Base-by-base conservation (phyloP, 192 early-diverging fungal species). In the Coemansia sp. region DNA sequence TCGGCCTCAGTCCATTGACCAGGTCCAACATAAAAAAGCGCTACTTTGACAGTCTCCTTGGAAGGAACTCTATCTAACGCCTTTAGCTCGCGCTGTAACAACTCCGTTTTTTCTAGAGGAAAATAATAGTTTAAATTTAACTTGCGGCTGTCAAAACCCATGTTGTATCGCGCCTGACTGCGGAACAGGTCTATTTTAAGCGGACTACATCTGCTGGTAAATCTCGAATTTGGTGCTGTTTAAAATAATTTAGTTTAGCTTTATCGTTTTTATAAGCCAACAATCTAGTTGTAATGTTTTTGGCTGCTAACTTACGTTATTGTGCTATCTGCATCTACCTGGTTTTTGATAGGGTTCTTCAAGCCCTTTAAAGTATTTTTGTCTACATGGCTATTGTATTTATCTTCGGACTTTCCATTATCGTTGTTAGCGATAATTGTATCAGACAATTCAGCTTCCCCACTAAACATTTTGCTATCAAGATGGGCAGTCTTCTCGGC, bases 1-100 rank as follows among this genome's bases (percentile, higher is more conserved):
- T 86, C 85, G 5, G 85, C 73, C 62, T 97, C 97, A 54, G 92
- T 91, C 75, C 96, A 94, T 75, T 97, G 95, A 1, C 92, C 94
- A 10, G 86, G 84, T 0, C 86, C 94, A 25, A 99, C 94, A 83
- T 99, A 99, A 5, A 99, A 58, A 2, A 99, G 56, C 3, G 92
- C 97, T 51, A 97, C 74, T 63, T 99, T 97, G 68, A 95, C 85
- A 0, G 89, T 91, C 72, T 97, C 95, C 9, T 91, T 86, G 2
- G 73, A 57, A 19, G 72, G 66, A 1, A 75, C 70, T 32, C 63
- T 63, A 20, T 83, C 76, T 20, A 83, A 62, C 27, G 70, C 64
- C 2, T 57, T 52, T 7, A 83, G 60, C 29, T 83, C 80, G 2
- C 81, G 72, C 10, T 61, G 61, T 2, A 78, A 51, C 11, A 54